Evolutionary conservation across 2,329 filamentous ascomycete genomes (phyloP).

Genomic region (Teratosphaeria zuluensis): DNA sequence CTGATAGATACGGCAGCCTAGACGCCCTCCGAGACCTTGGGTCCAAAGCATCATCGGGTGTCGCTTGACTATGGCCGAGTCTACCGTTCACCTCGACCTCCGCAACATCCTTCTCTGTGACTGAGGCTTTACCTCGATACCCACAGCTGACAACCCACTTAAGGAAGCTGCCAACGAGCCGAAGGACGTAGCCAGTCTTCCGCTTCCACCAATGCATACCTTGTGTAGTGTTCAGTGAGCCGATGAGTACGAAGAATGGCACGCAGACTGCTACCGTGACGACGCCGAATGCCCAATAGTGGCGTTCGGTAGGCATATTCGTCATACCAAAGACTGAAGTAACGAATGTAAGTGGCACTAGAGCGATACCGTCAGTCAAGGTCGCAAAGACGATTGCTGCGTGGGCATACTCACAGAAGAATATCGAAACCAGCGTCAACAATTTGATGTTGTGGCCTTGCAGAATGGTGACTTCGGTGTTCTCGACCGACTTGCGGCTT

Average conservation of each 20-base stretch:
- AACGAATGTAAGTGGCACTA: constrained; percentile 50
- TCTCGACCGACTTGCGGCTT: constrained; percentile 49
- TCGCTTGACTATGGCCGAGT: neutral
- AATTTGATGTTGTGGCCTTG: constrained; percentile 55
- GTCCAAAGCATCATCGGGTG: neutral
- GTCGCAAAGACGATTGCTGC: too few species aligned
- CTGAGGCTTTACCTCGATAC: neutral
- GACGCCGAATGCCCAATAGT: constrained; percentile 32
- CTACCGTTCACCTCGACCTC: neutral
- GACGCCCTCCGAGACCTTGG: neutral
- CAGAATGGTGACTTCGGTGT: constrained; percentile 41
- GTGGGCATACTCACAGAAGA: constrained; percentile 33
- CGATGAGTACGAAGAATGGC: constrained; percentile 38
- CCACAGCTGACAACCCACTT: neutral
- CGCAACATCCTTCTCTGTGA: neutral
- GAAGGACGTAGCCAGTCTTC: constrained; percentile 5
- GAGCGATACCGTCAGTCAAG: too few species aligned
- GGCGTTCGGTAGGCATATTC: constrained; percentile 31
- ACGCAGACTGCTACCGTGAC: constrained; percentile 34
- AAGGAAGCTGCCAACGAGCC: neutral
- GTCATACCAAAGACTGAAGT: constrained; percentile 49
- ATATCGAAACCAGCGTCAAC: constrained; percentile 50
- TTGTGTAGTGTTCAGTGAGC: constrained; percentile 33
- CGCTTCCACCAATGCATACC: constrained; percentile 29
- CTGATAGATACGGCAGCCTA: neutral